Conservation (phyloP, 306 rosid species). For the Vachellia collinsii region DNA sequence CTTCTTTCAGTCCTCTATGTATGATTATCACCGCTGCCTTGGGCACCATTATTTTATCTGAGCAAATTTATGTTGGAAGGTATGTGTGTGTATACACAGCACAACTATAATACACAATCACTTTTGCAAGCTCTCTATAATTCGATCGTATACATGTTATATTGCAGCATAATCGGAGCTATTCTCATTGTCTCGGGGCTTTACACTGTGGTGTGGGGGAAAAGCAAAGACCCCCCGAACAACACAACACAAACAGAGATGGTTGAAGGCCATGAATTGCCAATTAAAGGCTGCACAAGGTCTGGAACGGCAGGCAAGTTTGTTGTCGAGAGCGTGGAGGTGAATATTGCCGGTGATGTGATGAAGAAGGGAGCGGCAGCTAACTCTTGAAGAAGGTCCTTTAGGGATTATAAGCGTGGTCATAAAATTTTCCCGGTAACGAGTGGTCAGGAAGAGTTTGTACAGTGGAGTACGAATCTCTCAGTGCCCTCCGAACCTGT, state of each 20-base stretch:
- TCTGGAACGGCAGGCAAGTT: slow-evolving; percentile 34
- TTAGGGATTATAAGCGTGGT: background rate
- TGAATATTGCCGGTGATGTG: slow-evolving; percentile 36
- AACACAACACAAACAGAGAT: slow-evolving; percentile 39
- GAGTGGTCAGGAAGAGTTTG: slow-evolving; percentile 45
- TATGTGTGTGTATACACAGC: background rate
- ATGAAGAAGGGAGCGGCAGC: slow-evolving; percentile 30
- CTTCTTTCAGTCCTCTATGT: slow-evolving; percentile 89
- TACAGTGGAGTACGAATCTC: slow-evolving; percentile 47
- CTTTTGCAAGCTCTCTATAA: background rate
- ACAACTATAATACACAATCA: background rate
- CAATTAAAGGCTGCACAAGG: slow-evolving; percentile 50
- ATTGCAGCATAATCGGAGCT: slow-evolving; percentile 77
- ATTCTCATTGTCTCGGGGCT: slow-evolving; percentile 80
- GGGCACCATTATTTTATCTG: slow-evolving; percentile 77
- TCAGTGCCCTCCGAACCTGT: slow-evolving; percentile 16
- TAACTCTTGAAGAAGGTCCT: slow-evolving; percentile 32
- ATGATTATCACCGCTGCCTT: slow-evolving; percentile 94
- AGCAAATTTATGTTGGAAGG: slow-evolving; percentile 88
- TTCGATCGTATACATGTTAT: background rate
- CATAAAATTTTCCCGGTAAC: slow-evolving; percentile 35
- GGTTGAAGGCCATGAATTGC: slow-evolving; percentile 53
- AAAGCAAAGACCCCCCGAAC: slow-evolving; percentile 66
- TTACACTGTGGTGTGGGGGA: slow-evolving; percentile 95
- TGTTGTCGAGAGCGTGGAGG: slow-evolving; percentile 25